phyloP scores from a whole-genome alignment of 2,329 filamentous ascomycete genomes.

The Aspergillus nomiae region DNA sequence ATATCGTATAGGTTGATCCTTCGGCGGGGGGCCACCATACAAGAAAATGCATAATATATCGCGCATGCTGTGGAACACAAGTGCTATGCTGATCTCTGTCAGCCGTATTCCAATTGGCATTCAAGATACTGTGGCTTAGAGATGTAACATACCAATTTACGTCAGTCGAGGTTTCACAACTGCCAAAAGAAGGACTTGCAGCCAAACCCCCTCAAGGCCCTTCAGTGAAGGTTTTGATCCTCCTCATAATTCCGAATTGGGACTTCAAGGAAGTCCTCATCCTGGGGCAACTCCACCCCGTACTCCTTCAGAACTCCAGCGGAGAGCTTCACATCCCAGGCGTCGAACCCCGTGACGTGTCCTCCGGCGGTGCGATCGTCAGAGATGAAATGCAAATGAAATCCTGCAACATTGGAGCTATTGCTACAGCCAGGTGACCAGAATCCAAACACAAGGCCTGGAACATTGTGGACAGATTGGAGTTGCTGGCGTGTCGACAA shows the following conservation, averaged over 20 bases:
- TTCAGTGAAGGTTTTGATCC: slow-evolving; percentile 2
- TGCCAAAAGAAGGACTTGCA: not conserved
- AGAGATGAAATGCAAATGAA: slow-evolving; percentile 47
- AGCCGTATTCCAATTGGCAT: not conserved
- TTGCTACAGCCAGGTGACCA: slow-evolving; percentile 43
- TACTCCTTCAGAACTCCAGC: slow-evolving; percentile 42
- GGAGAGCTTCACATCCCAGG: slow-evolving; percentile 35
- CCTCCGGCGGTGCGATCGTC: slow-evolving; percentile 40
- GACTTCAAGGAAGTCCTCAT: slow-evolving; percentile 41
- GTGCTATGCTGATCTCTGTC: too few relatives aligned
- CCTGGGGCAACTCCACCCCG: slow-evolving; percentile 42
- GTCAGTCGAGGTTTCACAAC: not conserved
- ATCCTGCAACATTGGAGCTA: slow-evolving; percentile 44
- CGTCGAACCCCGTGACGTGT: slow-evolving; percentile 29
- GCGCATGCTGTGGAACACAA: too few relatives aligned
- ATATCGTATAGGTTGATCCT: too few relatives aligned
- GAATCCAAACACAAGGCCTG: slow-evolving; percentile 48
- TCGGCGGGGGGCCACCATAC: too few relatives aligned
- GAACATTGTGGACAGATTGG: slow-evolving; percentile 35
- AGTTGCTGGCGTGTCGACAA: slow-evolving; percentile 30
- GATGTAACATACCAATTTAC: not conserved
- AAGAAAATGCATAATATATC: too few relatives aligned
- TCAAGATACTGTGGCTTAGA: too few relatives aligned
- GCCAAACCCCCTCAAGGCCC: not conserved
- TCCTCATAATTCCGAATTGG: slow-evolving; percentile 30